Percentiles rank a stretch among this genome's conserved stretches.
phyloP scores from a whole-genome alignment of 2,329 filamentous ascomycete species.

The Fusarium marasasianum region DNA sequence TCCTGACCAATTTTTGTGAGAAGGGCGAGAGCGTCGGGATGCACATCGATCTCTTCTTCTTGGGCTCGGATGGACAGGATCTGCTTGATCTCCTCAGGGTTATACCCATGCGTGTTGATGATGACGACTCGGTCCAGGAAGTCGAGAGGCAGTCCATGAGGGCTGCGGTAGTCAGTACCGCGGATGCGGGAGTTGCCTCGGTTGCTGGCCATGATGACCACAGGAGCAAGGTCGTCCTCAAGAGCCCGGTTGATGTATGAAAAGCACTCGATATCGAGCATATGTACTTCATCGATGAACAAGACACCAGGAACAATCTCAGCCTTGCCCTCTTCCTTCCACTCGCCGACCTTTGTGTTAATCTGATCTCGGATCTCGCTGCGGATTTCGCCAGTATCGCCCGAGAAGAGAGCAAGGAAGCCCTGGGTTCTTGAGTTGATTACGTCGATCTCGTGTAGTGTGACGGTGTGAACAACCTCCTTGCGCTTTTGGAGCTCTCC shows the following conservation, averaged over 20 bases:
- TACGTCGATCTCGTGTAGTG: constrained; percentile 97
- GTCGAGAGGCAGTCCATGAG: constrained; percentile 93
- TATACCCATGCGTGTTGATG: constrained; percentile 90
- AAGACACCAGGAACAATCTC: constrained; percentile 97
- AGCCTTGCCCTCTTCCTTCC: constrained; percentile 99
- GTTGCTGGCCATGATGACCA: constrained; percentile 99
- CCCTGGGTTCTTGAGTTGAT: constrained; percentile 99
- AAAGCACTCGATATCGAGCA: constrained; percentile 99
- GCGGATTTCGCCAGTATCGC: constrained; percentile 96
- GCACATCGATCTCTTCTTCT: constrained; percentile 94
- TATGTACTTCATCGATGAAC: constrained; percentile 99
- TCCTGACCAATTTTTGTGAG: constrained; percentile 96
- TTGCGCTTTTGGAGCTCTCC: constrained; percentile 97
- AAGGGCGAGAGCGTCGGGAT: constrained; percentile 87
- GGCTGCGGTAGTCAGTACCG: constrained; percentile 91
- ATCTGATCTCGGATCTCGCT: constrained; percentile 98
- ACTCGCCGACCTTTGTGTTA: constrained; percentile 98
- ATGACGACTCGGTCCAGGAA: constrained; percentile 97
- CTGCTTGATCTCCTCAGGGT: constrained; percentile 84
- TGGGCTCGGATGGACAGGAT: constrained; percentile 92
- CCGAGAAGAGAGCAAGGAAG: constrained; percentile 95
- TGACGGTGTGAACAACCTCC: constrained; percentile 96
- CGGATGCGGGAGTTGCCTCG: constrained; percentile 90
- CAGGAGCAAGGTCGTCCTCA: constrained; percentile 92
- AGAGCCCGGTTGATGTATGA: constrained; percentile 97